Evolutionary conservation across 2,329 filamentous ascomycete genomes (phyloP), one percentile per base, ranked within the genome.

Genomic region (Alternaria atra): DNA sequence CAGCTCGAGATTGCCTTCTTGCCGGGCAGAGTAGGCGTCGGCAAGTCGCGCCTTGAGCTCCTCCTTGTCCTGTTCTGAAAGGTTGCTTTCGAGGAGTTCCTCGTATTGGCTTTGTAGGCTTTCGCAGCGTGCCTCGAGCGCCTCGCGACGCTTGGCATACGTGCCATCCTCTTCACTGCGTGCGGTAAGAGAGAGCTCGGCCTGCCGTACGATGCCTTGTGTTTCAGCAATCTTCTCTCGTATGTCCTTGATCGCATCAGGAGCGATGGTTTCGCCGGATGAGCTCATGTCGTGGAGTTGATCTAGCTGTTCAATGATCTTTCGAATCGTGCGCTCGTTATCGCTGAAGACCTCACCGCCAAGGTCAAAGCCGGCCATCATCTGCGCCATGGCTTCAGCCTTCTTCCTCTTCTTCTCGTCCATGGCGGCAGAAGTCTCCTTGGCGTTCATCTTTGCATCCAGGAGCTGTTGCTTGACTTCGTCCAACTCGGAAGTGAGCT

Each of bases 341-440:
- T 95, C 91, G 69, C 93, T 97, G 78, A 98, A 97, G 32, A 96
- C 90, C 59, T 97, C 94, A 50, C 91, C 90, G 44, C 93, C 94
- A 34, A 99, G 87, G 74, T 99, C 94, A 73, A 99, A 98, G 4
- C 94, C 93, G 60, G 95, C 95, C 94, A 99, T 97, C 95, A 99
- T 99, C 86, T 97, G 92, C 43, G 95, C 95, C 95, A 99, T 99
- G 81, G 96, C 95, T 82, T 99, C 95, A 1, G 94, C 93, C 86
- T 99, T 99, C 83, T 93, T 94, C 85, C 93, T 94, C 81, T 98
- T 96, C 85, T 99, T 99, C 81, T 98, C 95, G 71, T 98, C 94
- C 20, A 96, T 83, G 15, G 93, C 90, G 8, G 93, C 93, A 44
- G 88, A 93, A 1, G 91, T 94, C 81, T 98, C 95, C 82, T 95